A percentile compares a stretch with the other conserved stretches of the same genome.
Conservation (phyloP, 441 rosid genomes). For the Gossypium davidsonii region DNA sequence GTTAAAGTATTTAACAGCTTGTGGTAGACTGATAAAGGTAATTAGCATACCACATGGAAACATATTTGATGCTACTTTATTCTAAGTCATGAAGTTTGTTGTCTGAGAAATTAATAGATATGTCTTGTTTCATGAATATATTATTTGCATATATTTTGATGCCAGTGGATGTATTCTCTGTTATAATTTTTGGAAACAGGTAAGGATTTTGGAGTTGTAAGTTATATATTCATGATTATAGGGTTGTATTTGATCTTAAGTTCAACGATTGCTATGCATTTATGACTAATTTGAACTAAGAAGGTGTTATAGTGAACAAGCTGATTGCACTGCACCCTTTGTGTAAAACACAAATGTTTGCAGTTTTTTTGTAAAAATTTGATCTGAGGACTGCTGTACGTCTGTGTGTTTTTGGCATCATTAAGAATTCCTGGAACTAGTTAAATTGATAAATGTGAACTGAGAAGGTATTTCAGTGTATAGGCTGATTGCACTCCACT, state of each 20-base stretch:
- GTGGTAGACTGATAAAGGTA: constrained; percentile 75
- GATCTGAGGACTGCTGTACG: background rate
- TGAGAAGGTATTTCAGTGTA: background rate
- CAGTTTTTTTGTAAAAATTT: background rate
- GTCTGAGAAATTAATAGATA: background rate
- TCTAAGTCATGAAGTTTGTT: background rate
- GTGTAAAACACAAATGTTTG: background rate
- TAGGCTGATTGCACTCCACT: background rate
- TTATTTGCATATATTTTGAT: background rate
- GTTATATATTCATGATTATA: background rate
- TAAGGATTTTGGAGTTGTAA: background rate
- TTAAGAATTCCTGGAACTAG: background rate
- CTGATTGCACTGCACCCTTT: background rate
- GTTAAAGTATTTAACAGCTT: constrained; percentile 57
- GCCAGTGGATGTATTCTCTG: background rate
- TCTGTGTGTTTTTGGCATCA: background rate
- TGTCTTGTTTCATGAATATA: background rate
- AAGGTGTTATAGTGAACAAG: background rate
- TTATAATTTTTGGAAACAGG: background rate
- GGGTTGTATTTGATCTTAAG: background rate
- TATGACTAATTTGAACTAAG: background rate
- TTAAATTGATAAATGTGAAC: background rate
- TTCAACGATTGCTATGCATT: background rate
- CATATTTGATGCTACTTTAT: background rate
- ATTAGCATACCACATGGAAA: constrained; percentile 9